Base-by-base conservation (phyloP, 129 eudicot species). In the Gnaphalium uliginosum region DNA sequence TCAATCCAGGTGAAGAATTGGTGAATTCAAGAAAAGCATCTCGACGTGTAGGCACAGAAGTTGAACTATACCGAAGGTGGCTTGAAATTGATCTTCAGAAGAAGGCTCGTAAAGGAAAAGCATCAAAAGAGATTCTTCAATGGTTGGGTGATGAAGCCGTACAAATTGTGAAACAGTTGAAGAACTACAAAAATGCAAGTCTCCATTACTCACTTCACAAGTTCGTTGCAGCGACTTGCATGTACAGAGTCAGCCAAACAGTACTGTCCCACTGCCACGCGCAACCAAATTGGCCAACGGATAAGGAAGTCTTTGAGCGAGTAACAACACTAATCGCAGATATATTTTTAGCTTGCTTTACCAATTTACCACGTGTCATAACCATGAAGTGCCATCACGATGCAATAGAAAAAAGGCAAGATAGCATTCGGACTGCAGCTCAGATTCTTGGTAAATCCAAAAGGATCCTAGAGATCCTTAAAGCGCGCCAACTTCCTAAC, bases 171-270 rank as follows among this genome's bases (percentile, higher is more conserved):
- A 19, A 15, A 24, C 15, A 41, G 35, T 82, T 82, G 70, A 53
- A 50, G 63, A 61, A 61, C 22, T 15, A 18, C 18, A 57, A 48
- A 14, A 62, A 14, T 23, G 9, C 51, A 26, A 24, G 72, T 74
- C 46, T 69, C 1, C 65, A 63, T 13, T 50, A 53, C 30, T 68
- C 72, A 4, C 8, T 41, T 23, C 58, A 15, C 8, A 77, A 76
- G 18, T 81, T 76, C 17, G 51, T 76, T 21, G 82, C 85, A 21
- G 82, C 80, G 0, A 77, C 62, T 68, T 76, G 84, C 37, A 84
- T 84, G 88, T 76, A 76, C 33, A 67, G 80, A 78, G 39, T 46
- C 54, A 46, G 17, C 54, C 54, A 46, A 46, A 46, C n/a, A 1
- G 4, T 46, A 46, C 18, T 11, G 1, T 18, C 0, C 5, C 54